Base-by-base conservation (phyloP, 139 green algal genomes). In the Micromonas commoda region DNA sequence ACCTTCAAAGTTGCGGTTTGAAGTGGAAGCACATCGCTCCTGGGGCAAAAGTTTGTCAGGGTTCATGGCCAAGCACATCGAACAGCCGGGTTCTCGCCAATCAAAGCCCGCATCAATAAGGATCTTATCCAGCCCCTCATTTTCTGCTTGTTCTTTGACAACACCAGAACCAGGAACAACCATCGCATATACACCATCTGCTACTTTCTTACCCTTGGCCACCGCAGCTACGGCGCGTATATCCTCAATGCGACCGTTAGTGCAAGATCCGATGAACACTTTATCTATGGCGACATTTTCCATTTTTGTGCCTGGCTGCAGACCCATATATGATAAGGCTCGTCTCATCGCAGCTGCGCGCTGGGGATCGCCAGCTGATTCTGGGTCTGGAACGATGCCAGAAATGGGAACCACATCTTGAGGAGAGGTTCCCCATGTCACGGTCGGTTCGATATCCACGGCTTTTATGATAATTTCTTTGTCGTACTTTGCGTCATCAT, bases 41-140 rank as follows among this genome's bases (percentile, higher is more conserved):
- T 66, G 61, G 20, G 83, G 74, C 35, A 81, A 33, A 32, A 87
- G 76, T 60, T 84, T 83, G 61, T 87, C 83, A 1, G 80, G 73
- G 73, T 87, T 87, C 83, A 87, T 87, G 6, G 77, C 83, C 16
- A 87, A 70, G 77, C 80, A 85, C 80, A 85, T 85, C 5, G 80
- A 85, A 73, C 82, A 86, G 1, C 82, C 79, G 9, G 82, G 75
- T 73, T 87, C 79, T 31, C 79, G 63, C 80, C 80, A 85, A 51
- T 87, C 83, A 77, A 87, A 87, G 32, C 83, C 83, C 28, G 83
- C 83, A 34, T 87, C 83, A 0, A 78, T 77, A 13, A 87, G 73
- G 20, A 87, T 82, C 37, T 72, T 77, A 57, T 87, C 73, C 35
- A 87, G 75, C 28, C 83, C 83, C 67, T 87, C 83, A 0, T 54